Percentiles rank a stretch among this genome's conserved stretches.
Conservation (phyloP, 2,329 filamentous ascomycete genomes). For the Fusarium scirpi region DNA sequence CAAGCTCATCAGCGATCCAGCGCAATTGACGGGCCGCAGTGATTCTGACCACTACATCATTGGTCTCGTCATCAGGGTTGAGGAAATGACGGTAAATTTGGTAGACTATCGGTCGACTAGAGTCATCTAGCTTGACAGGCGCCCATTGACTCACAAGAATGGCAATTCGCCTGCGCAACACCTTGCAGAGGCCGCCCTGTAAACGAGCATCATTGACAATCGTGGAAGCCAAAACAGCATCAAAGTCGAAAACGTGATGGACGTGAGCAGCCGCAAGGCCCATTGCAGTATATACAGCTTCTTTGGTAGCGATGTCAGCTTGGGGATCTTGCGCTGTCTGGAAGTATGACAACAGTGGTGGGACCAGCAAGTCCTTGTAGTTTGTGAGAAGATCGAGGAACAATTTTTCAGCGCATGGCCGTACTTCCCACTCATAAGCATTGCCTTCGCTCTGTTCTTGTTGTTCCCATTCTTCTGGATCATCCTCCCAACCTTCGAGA, state of each 20-base stretch:
- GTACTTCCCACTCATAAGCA: conserved; percentile 91
- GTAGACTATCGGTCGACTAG: conserved; percentile 80
- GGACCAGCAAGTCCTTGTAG: conserved; percentile 84
- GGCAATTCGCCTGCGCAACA: conserved; percentile 87
- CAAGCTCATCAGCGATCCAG: conserved; percentile 84
- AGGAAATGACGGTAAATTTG: conserved; percentile 91
- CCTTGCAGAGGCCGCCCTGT: conserved; percentile 73
- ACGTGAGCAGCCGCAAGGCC: conserved; percentile 85
- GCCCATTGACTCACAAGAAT: conserved; percentile 94
- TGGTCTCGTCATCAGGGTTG: conserved; percentile 78
- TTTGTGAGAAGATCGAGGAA: conserved; percentile 92
- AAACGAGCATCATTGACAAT: conserved; percentile 82
- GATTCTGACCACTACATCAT: conserved; percentile 92
- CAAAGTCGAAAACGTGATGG: conserved; percentile 82
- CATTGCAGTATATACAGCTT: conserved; percentile 94
- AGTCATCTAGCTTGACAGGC: conserved; percentile 76
- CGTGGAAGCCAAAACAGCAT: conserved; percentile 79
- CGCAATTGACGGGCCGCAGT: conserved; percentile 90
- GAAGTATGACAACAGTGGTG: conserved; percentile 86
- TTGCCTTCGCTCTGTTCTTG: conserved; percentile 86
- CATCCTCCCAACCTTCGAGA: conserved; percentile 91
- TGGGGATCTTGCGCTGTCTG: conserved; percentile 76
- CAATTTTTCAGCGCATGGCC: conserved; percentile 92
- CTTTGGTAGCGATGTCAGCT: conserved; percentile 82
- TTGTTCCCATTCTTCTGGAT: conserved; percentile 95